Evolutionary conservation across 2,329 filamentous ascomycete species (phyloP).

Genomic region (Cercospora nicotianae): DNA sequence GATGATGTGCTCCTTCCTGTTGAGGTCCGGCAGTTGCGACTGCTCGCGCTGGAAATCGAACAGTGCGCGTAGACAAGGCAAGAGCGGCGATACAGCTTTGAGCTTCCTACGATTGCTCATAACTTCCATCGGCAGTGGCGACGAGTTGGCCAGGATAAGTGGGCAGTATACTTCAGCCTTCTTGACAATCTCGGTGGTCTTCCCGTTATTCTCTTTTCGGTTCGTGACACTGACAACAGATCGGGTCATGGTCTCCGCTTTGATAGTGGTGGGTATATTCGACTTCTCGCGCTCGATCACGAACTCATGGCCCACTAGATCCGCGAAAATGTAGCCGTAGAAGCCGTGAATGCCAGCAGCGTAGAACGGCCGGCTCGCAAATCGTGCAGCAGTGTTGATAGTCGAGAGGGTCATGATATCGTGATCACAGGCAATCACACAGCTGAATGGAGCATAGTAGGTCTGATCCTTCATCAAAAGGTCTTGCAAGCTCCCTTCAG

Average conservation of each 20-base stretch:
- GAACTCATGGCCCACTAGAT: conserved; percentile 87
- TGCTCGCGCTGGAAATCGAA: conserved; percentile 72
- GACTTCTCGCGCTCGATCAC: conserved; percentile 81
- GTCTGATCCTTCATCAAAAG: conserved; percentile 67
- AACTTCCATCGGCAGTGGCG: conserved; percentile 68
- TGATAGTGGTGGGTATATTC: conserved; percentile 62
- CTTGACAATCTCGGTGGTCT: conserved; percentile 79
- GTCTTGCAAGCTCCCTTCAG: conserved; percentile 54
- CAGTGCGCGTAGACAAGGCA: conserved; percentile 83
- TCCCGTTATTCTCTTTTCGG: conserved; percentile 64
- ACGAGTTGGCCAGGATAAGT: conserved; percentile 79
- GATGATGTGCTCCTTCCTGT: conserved; percentile 64
- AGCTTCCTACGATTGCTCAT: conserved; percentile 66
- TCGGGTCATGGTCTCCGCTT: conserved; percentile 74
- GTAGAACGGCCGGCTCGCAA: conserved; percentile 81
- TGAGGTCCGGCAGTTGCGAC: conserved; percentile 46
- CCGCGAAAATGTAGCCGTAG: conserved; percentile 93
- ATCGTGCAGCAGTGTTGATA: conserved; percentile 82
- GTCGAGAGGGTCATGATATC: conserved; percentile 70
- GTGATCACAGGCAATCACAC: conserved; percentile 88
- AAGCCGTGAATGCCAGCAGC: conserved; percentile 83
- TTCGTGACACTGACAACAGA: conserved; percentile 70
- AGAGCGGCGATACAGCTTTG: conserved; percentile 73
- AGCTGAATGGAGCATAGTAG: conserved; percentile 77
- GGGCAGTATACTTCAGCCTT: conserved; percentile 91